Percentiles rank a stretch among this genome's conserved stretches.
phyloP scores from a whole-genome alignment of 2,329 filamentous ascomycete genomes.

The Pezicula neosporulosa region DNA sequence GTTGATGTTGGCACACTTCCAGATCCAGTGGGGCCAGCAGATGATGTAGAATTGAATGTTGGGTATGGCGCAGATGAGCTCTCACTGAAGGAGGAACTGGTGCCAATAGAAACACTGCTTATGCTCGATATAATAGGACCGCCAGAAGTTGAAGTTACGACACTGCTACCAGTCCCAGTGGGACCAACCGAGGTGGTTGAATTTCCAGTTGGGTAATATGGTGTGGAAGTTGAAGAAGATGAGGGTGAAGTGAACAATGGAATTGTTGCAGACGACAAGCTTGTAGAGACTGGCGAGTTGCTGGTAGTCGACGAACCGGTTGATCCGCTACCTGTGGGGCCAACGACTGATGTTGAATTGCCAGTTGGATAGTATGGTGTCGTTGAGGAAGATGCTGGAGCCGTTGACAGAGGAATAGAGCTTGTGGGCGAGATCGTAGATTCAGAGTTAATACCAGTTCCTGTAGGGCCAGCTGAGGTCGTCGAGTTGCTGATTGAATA shows the following conservation, averaged over 20 bases:
- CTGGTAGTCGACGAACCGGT: background rate
- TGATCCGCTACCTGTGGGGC: conserved; percentile 3
- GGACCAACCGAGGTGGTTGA: conserved; percentile 3
- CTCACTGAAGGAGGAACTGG: background rate
- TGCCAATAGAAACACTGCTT: conserved; percentile 5
- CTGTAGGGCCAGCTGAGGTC: too few relatives aligned
- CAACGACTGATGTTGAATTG: background rate
- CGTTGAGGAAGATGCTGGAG: background rate
- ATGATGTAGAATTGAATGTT: conserved; percentile 6
- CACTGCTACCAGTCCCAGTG: conserved; percentile 4
- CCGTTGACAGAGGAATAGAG: background rate
- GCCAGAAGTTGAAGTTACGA: conserved; percentile 4
- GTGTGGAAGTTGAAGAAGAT: background rate
- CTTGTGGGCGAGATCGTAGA: background rate
- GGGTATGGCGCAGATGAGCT: conserved; percentile 8
- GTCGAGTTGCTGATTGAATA: background rate
- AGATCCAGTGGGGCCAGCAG: conserved; percentile 5
- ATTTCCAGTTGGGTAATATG: conserved; percentile 3
- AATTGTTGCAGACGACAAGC: background rate
- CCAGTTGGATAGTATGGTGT: background rate
- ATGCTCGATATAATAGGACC: background rate
- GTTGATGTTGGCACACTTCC: too few relatives aligned
- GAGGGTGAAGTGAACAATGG: conserved; percentile 3
- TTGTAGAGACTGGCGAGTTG: background rate
- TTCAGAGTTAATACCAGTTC: too few relatives aligned